Evolutionary conservation across 2,329 filamentous ascomycete species (phyloP).

Genomic region (Aspergillus brunneoviolaceus): DNA sequence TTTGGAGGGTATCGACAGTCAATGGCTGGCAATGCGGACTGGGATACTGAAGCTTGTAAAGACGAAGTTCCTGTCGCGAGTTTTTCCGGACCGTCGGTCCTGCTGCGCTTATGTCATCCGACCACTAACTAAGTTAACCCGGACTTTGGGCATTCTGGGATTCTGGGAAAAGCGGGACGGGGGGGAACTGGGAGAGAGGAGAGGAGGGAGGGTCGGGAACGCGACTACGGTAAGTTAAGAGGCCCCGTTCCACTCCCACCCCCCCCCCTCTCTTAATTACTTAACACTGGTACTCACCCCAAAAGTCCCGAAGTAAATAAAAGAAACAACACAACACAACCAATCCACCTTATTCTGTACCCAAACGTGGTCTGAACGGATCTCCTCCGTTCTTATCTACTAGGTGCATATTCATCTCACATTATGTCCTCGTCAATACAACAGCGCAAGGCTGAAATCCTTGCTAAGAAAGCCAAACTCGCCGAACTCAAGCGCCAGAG

Average conservation of each 20-base stretch:
- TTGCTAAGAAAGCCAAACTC: slow-evolving; percentile 95
- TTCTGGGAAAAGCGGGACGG: slow-evolving; percentile 15
- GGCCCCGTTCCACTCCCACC: too few species aligned
- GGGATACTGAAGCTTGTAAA: slow-evolving; percentile 27
- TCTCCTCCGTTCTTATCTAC: slow-evolving; percentile 12
- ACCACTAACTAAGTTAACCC: slow-evolving; percentile 12
- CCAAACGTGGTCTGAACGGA: slow-evolving; percentile 2
- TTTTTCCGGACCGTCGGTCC: slow-evolving; percentile 41
- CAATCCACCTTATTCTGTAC: not conserved
- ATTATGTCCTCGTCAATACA: slow-evolving; percentile 48
- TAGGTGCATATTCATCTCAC: slow-evolving; percentile 7
- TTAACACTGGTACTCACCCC: not conserved
- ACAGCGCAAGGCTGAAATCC: slow-evolving; percentile 89
- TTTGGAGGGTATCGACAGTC: slow-evolving; percentile 36
- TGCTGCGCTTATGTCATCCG: slow-evolving; percentile 42
- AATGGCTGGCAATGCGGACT: slow-evolving; percentile 37
- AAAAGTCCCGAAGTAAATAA: not conserved
- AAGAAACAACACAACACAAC: not conserved
- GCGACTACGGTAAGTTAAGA: not conserved
- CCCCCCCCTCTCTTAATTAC: not conserved
- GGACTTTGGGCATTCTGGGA: not conserved
- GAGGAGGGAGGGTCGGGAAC: not conserved
- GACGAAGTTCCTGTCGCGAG: slow-evolving; percentile 44
- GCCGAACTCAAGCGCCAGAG: slow-evolving; percentile 92
- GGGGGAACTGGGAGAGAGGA: not conserved